Conservation (phyloP, 2,329 filamentous ascomycete species). For the Iodosphaeria phyllophila region DNA sequence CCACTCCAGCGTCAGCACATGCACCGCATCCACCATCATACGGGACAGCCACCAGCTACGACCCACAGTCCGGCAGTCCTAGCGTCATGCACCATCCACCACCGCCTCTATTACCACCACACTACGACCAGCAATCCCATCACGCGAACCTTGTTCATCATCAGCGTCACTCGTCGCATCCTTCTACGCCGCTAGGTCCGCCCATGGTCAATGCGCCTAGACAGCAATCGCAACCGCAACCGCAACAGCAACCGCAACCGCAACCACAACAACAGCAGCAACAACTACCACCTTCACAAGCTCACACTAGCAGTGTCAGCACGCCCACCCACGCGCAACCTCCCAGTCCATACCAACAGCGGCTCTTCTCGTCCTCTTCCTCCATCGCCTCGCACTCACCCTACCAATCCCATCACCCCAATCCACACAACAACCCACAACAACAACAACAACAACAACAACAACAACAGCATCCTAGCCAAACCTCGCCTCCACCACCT, state of each 20-base stretch:
- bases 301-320: conserved; percentile 11
- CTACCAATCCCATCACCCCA: conserved; percentile 14
- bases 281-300: conserved; percentile 20
- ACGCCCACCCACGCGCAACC: conserved; percentile 31
- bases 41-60: conserved; percentile 21
- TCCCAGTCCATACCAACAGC: conserved; percentile 41
- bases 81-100: conserved; percentile 30
- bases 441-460: conserved; percentile 7
- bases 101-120: conserved; percentile 20
- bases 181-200: no score
- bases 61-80: conserved; percentile 14
- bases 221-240: conserved; percentile 35
- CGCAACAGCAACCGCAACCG: conserved; percentile 30
- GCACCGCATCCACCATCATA: conserved; percentile 33
- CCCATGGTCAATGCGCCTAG: conserved; percentile 18
- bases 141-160: conserved; percentile 14
- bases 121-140: conserved; percentile 11
- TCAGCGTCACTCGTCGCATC: conserved; percentile 31
- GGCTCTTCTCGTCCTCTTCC: conserved; percentile 15
- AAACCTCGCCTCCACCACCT: conserved; percentile 14
- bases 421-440: conserved; percentile 14
- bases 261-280: conserved; percentile 19
- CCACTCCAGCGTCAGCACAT: conserved; percentile 43
- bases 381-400: conserved; percentile 10
- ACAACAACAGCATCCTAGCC: conserved; percentile 6